Percentiles rank a stretch among this genome's conserved stretches.
Evolutionary conservation across 768 basidiomycete species (phyloP).

Genomic region (Suillus decipiens): DNA sequence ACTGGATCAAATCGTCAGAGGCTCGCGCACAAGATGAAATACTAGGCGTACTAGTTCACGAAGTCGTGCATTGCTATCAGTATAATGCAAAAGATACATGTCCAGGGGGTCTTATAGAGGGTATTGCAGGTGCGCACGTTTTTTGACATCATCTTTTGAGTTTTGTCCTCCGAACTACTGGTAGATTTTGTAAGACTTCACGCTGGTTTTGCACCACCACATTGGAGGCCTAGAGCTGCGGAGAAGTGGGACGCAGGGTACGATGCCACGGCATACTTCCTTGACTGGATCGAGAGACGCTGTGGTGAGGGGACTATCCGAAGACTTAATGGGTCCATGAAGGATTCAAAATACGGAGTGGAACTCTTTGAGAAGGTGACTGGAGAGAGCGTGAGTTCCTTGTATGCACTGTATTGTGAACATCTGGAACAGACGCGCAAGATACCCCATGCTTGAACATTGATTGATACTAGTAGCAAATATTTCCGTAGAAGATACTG

Average conservation of each 20-base stretch:
- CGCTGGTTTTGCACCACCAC: conserved; percentile 61
- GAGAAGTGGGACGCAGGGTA: conserved; percentile 78
- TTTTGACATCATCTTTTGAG: conserved; percentile 2
- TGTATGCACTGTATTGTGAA: conserved; percentile 61
- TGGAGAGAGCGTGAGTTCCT: conserved; percentile 49
- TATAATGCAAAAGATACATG: conserved; percentile 60
- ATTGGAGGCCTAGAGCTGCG: conserved; percentile 57
- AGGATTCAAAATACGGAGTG: conserved; percentile 49
- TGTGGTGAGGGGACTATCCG: conserved; percentile 56
- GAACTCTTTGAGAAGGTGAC: conserved; percentile 54
- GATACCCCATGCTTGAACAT: not conserved
- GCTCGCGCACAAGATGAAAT: conserved; percentile 60
- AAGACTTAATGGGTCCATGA: conserved; percentile 58
- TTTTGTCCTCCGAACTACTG: conserved; percentile 6
- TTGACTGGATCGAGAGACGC: conserved; percentile 62
- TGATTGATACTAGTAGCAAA: not conserved
- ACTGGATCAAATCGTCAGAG: conserved; percentile 52
- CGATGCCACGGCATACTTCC: conserved; percentile 71
- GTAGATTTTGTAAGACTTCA: conserved; percentile 72
- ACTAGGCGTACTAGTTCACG: conserved; percentile 68
- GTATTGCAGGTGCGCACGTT: conserved; percentile 64
- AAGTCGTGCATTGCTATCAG: conserved; percentile 81
- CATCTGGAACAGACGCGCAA: conserved; percentile 28
- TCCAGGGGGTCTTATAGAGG: conserved; percentile 75
- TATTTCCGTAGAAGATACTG: not conserved